Evolutionary conservation across 495 filamentous ascomycete species (phyloP).

Genomic region (Hypoxylon subgilvum): DNA sequence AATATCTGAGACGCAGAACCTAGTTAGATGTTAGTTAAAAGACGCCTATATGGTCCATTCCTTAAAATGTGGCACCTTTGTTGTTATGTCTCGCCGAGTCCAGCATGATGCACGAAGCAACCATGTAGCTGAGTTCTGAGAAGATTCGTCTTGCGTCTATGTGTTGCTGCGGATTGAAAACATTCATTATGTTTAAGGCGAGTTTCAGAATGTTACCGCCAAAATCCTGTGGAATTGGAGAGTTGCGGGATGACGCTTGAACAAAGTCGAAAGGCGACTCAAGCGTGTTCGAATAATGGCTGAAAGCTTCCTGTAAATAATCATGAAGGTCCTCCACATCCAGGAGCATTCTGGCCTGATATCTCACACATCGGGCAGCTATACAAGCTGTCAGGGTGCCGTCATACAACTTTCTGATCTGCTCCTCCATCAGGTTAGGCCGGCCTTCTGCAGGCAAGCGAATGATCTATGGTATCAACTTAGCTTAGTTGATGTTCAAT

Average conservation of each 20-base stretch:
- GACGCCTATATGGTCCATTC: too few relatives aligned
- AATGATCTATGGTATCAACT: too few relatives aligned
- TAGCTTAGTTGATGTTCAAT: too few relatives aligned
- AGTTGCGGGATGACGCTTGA: conserved; percentile 44
- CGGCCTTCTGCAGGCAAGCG: too few relatives aligned
- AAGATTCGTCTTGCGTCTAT: conserved; percentile 39
- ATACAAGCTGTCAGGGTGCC: conserved; percentile 43
- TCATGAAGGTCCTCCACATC: conserved; percentile 52
- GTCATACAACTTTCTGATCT: conserved; percentile 51
- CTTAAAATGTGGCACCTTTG: too few relatives aligned
- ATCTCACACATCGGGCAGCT: conserved; percentile 41
- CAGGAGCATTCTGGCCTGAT: conserved; percentile 46
- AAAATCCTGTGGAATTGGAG: conserved; percentile 52
- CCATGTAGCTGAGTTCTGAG: conserved; percentile 48
- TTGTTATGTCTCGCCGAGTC: conserved; percentile 47
- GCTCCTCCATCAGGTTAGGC: conserved; percentile 51
- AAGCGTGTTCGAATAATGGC: conserved; percentile 55
- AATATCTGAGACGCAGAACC: not conserved
- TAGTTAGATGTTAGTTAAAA: conserved; percentile 7
- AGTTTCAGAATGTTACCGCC: conserved; percentile 57
- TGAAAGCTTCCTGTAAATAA: conserved; percentile 54
- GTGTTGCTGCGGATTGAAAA: not conserved
- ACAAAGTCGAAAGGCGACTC: conserved; percentile 60
- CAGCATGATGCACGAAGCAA: conserved; percentile 60
- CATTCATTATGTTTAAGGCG: conserved; percentile 47